phyloP scores from a whole-genome alignment of 129 eudicot genomes.

The Saposhnikovia divaricata region DNA sequence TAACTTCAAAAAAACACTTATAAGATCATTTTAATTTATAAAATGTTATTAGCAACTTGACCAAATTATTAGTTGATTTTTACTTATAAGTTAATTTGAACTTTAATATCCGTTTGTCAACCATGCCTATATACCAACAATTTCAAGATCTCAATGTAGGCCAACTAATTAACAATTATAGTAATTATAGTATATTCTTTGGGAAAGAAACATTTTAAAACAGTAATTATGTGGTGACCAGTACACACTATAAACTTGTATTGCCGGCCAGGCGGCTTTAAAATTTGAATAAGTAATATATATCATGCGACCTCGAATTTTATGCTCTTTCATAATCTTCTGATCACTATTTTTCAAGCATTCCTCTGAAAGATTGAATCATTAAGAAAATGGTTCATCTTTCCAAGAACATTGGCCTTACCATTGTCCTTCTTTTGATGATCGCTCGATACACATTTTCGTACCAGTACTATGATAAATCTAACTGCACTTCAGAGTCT shows the following conservation, averaged over 20 bases:
- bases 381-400: conserved; percentile 16
- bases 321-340: background rate
- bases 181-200: background rate
- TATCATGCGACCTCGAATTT: background rate
- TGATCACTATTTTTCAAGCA: background rate
- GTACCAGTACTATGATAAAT: conserved; percentile 30
- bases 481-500: conserved; percentile 25
- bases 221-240: background rate
- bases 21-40: background rate
- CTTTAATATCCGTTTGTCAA: background rate
- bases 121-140: background rate
- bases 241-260: background rate
- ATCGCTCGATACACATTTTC: conserved; percentile 9
- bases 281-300: background rate
- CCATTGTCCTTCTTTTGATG: conserved; percentile 8
- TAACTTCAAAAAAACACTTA: too few species aligned
- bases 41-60: background rate
- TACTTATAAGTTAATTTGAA: background rate
- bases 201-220: background rate
- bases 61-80: too few species aligned
- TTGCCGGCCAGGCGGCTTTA: conserved; percentile 2
- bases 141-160: conserved; percentile 2
- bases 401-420: background rate
- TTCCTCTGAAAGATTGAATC: background rate
- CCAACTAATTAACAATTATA: background rate